phyloP scores from a whole-genome alignment of 495 filamentous ascomycete genomes.

The Penicillium roqueforti region DNA sequence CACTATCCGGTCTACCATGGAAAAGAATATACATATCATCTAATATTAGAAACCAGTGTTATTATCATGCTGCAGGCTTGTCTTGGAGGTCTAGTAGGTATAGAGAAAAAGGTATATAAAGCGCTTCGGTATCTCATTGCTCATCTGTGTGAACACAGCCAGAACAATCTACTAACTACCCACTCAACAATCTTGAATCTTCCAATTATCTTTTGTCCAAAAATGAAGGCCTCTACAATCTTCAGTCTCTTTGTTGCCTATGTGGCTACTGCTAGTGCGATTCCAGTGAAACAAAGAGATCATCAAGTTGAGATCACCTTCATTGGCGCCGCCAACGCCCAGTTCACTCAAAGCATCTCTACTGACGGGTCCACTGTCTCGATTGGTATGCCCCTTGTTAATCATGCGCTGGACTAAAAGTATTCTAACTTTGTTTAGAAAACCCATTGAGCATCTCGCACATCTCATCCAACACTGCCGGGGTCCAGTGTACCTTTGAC shows the following conservation, averaged over 20 bases:
- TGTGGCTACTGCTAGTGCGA: constrained; percentile 10
- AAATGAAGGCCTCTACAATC: constrained; percentile 5
- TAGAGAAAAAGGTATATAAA: neutral
- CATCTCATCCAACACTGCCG: constrained; percentile 17
- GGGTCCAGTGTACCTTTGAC: constrained; percentile 17
- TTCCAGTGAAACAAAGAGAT: constrained; percentile 6
- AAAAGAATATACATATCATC: neutral
- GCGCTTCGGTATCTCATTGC: neutral
- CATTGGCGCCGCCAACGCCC: constrained; percentile 23
- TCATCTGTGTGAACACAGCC: neutral
- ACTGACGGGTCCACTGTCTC: constrained; percentile 17
- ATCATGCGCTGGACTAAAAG: neutral
- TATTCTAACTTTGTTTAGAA: constrained; percentile 8
- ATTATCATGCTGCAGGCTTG: neutral
- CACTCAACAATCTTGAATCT: neutral
- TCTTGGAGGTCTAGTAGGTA: neutral
- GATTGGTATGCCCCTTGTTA: constrained; percentile 17
- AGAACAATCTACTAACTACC: neutral
- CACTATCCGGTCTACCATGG: neutral
- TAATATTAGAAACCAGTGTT: neutral
- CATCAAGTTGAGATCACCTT: constrained; percentile 22
- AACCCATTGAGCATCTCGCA: constrained; percentile 21
- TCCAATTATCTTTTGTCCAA: constrained; percentile 4
- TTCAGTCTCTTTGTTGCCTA: constrained; percentile 11
- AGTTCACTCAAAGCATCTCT: constrained; percentile 26